Conservation (phyloP, 2,329 filamentous ascomycete genomes). For the Phaeophleospora eucalypticola region DNA sequence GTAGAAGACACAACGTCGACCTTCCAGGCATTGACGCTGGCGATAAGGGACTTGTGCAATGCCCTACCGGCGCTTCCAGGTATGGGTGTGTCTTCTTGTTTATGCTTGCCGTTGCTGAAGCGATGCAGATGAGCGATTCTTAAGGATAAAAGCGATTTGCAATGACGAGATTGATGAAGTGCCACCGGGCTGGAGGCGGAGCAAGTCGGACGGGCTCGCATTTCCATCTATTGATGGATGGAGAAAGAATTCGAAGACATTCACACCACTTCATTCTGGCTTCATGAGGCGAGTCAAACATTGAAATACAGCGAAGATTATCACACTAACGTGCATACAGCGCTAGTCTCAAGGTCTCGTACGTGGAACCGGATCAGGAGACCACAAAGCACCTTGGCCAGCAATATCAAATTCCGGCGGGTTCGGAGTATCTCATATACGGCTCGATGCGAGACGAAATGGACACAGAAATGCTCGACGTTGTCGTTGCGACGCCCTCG, state of each 20-base stretch:
- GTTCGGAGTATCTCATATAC: not conserved
- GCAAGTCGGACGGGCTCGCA: conserved; percentile 28
- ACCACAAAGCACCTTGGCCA: not conserved
- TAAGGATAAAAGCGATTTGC: not conserved
- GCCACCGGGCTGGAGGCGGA: conserved; percentile 37
- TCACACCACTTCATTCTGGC: no score
- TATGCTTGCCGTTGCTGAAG: not conserved
- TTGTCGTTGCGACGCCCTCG: conserved; percentile 6
- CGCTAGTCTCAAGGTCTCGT: conserved; percentile 19
- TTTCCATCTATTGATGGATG: conserved; percentile 39
- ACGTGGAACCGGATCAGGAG: conserved; percentile 7
- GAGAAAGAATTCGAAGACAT: conserved; percentile 32
- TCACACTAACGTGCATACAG: conserved; percentile 13
- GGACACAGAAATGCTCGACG: not conserved
- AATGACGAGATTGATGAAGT: not conserved
- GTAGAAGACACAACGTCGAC: conserved; percentile 39
- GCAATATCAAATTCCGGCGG: not conserved
- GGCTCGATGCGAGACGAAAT: not conserved
- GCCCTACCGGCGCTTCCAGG: conserved; percentile 42
- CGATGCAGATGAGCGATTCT: not conserved
- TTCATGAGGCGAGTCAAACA: no score
- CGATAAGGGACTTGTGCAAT: conserved; percentile 37
- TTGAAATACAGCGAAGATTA: no score
- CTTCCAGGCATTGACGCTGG: conserved; percentile 42
- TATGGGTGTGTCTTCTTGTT: conserved; percentile 21